Conservation (phyloP, 371 early-diverging fungal species). For the Capillidium heterosporum region DNA sequence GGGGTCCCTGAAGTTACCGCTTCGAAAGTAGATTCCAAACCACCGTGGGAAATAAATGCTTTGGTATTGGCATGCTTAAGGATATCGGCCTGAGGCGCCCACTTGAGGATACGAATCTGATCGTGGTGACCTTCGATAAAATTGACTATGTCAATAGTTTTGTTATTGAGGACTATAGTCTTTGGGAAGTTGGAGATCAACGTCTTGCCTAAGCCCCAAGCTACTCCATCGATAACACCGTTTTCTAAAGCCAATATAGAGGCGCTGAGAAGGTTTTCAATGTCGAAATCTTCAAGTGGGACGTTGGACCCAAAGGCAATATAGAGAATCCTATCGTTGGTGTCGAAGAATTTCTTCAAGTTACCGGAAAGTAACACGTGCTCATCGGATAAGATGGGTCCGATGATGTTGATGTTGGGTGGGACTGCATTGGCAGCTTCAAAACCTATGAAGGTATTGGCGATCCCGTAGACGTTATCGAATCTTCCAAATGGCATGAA, state of each 20-base stretch:
- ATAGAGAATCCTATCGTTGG: neutral
- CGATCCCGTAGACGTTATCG: neutral
- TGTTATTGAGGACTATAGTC: neutral
- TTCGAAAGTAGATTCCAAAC: no score
- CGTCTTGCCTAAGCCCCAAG: constrained; percentile 5
- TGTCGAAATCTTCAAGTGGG: neutral
- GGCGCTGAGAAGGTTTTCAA: neutral
- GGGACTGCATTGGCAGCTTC: neutral
- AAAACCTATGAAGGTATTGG: neutral
- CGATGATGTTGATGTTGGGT: neutral
- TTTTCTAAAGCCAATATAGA: neutral
- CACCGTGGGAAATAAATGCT: no score
- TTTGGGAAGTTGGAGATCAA: neutral
- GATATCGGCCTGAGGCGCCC: no score
- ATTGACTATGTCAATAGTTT: no score
- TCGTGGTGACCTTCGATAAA: no score
- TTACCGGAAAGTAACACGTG: neutral
- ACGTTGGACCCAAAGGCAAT: neutral
- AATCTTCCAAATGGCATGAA: neutral
- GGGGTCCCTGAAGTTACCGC: no score
- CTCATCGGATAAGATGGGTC: neutral
- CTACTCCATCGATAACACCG: neutral
- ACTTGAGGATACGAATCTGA: no score
- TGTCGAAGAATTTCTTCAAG: neutral
- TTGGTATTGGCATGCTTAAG: no score